Conservation (phyloP, 352 stramenopile genomes). For the Globisporangium apiculatum region DNA sequence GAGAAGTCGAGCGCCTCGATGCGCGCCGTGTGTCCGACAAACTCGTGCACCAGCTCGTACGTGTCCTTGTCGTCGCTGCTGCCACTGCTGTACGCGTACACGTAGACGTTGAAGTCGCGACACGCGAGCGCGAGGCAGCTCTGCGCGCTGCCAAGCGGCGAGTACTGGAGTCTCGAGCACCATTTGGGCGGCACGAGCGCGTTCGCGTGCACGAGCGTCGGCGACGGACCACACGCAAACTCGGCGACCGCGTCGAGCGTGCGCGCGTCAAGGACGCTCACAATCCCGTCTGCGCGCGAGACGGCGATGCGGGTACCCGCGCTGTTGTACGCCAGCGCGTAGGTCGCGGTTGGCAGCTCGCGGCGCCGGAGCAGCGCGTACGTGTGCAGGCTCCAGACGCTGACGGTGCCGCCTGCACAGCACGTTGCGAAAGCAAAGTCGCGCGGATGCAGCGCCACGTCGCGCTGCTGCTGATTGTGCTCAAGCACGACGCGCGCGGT, state of each 20-base stretch:
- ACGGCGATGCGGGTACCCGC: conserved; percentile 28
- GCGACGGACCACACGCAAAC: conserved; percentile 15
- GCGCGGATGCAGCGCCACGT: conserved; percentile 31
- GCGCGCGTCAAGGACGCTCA: conserved; percentile 31
- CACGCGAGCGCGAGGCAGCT: conserved; percentile 38
- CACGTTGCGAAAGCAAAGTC: conserved; percentile 34
- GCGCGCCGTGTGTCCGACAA: conserved; percentile 55
- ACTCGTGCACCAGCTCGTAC: conserved; percentile 43
- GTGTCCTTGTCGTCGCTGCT: conserved; percentile 7
- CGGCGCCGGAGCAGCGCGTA: conserved; percentile 19
- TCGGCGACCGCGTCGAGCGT: conserved; percentile 15
- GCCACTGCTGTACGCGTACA: conserved; percentile 27
- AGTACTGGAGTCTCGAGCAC: conserved; percentile 52
- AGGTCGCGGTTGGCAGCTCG: conserved; percentile 5
- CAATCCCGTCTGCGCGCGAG: conserved; percentile 28
- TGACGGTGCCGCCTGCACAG: conserved; percentile 24
- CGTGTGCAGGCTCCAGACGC: conserved; percentile 35
- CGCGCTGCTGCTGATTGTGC: conserved; percentile 18
- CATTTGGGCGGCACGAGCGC: conserved; percentile 26
- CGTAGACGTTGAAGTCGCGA: conserved; percentile 72
- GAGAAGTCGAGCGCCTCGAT: conserved; percentile 71
- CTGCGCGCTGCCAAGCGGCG: conserved; percentile 9
- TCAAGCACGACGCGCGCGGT: conserved; percentile 16
- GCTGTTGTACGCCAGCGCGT: conserved; percentile 37
- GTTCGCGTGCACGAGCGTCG: conserved; percentile 2